Evolutionary conservation across 306 rosid genomes (phyloP), one percentile per base, ranked within the genome.

Genomic region (Erythrophleum fordii): DNA sequence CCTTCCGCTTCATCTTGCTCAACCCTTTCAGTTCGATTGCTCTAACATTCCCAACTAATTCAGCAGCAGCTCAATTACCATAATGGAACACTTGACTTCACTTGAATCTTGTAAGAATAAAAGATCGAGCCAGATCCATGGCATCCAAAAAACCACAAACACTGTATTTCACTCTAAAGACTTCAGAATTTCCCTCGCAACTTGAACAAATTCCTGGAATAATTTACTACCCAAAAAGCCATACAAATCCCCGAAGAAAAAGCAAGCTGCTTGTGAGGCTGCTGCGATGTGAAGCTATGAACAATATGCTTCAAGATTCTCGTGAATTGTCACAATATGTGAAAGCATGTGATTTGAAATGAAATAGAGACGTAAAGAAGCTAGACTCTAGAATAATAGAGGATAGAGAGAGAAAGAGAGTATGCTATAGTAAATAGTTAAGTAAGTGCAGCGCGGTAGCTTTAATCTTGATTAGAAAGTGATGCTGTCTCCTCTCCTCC

Each of bases 1-100:
- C 88, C 79, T 90, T 96, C 77, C 91, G 89, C 93, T 92, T 96
- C 99, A 96, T 95, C 66, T 77, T 81, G 56, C 69, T 52, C 42
- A 66, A 56, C 79, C 81, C 87, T 53, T 79, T 77, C 59, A 77
- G 48, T 67, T 79, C 68, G 53, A 80, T 69, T 41, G 42, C 37
- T 82, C 85, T 82, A 78, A 76, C 91, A 88, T 90, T 84, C 69
- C 86, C 14, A 75, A 81, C 77, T 18, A 16, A 42, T 44, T 41
- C 80, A 69, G 65, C 46, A 69, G 69, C 22, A 68, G 11, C 79
- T 64, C 41, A 87, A 81, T 75, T 48, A 78, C 44, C 77, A 55
- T 65, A 48, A 28, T 11, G 9, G 80, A 81, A 75, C 82, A 74
- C 75, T 75, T 48, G 28, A 35, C 48, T 18, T 77, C 79, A 83